Conservation (phyloP, 2,329 filamentous ascomycete genomes). For the Ilyonectria sp. region DNA sequence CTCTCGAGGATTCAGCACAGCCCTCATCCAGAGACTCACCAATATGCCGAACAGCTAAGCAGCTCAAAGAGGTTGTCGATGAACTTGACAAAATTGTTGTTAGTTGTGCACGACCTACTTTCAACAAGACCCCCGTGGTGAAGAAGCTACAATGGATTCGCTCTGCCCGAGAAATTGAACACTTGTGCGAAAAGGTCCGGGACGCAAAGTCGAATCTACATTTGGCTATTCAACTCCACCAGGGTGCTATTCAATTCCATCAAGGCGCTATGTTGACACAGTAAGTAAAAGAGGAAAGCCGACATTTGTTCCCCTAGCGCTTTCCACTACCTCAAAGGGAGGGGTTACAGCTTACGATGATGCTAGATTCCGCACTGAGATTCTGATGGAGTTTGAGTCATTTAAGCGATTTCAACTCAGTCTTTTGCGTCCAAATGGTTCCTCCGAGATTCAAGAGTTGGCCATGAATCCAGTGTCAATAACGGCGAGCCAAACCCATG, state of each 20-base stretch:
- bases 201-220: background rate
- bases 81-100: background rate
- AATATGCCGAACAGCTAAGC: background rate
- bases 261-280: background rate
- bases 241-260: background rate
- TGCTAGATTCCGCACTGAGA: too few relatives aligned
- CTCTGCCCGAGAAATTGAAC: background rate
- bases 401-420: too few relatives aligned
- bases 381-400: too few relatives aligned
- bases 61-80: conserved; percentile 1
- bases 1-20: background rate
- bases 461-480: too few relatives aligned
- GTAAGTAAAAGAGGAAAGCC: background rate
- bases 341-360: too few relatives aligned
- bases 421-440: too few relatives aligned
- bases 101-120: background rate
- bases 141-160: conserved; percentile 29
- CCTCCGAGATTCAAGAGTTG: too few relatives aligned
- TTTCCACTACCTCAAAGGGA: too few relatives aligned
- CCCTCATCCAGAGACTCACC: background rate
- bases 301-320: too few relatives aligned
- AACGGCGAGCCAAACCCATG: too few relatives aligned
- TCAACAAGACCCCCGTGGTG: background rate
- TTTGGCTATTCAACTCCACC: background rate
- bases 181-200: background rate